Evolutionary conservation across 2,329 filamentous ascomycete species (phyloP).

Genomic region (Gaeumannomyces sp.): DNA sequence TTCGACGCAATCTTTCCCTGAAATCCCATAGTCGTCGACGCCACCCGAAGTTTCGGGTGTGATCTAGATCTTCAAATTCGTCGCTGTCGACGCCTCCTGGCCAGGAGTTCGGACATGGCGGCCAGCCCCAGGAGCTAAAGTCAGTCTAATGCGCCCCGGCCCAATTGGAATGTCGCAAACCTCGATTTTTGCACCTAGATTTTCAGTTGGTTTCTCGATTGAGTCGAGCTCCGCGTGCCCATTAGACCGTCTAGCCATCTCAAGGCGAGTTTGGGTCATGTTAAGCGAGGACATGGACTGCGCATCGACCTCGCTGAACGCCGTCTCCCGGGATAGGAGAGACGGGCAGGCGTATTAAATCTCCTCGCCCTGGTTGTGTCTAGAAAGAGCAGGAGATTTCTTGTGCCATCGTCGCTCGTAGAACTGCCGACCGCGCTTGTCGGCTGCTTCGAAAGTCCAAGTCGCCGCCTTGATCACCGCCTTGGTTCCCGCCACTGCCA

Average conservation of each 20-base stretch:
- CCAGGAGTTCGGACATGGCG: neutral
- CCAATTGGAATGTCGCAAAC: too few relatives aligned
- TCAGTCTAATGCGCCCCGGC: neutral
- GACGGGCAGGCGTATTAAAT: neutral
- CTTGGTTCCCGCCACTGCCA: too few relatives aligned
- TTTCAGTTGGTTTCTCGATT: neutral
- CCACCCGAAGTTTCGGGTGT: too few relatives aligned
- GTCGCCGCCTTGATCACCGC: too few relatives aligned
- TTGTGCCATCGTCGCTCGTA: neutral
- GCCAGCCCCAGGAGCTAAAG: neutral
- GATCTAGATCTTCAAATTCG: neutral
- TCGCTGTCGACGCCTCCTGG: neutral
- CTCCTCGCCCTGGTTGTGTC: too few relatives aligned
- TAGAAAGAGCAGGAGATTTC: neutral
- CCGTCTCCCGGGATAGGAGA: neutral
- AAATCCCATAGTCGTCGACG: too few relatives aligned
- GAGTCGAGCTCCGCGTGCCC: neutral
- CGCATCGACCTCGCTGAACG: neutral
- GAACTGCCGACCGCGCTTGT: neutral
- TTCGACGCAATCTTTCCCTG: too few relatives aligned
- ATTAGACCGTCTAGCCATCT: neutral
- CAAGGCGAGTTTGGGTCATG: too few relatives aligned
- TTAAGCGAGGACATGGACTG: neutral
- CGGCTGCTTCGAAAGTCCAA: too few relatives aligned
- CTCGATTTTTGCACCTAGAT: too few relatives aligned